Conservation (phyloP, 805 yeast genomes). For the Pichia californica region DNA sequence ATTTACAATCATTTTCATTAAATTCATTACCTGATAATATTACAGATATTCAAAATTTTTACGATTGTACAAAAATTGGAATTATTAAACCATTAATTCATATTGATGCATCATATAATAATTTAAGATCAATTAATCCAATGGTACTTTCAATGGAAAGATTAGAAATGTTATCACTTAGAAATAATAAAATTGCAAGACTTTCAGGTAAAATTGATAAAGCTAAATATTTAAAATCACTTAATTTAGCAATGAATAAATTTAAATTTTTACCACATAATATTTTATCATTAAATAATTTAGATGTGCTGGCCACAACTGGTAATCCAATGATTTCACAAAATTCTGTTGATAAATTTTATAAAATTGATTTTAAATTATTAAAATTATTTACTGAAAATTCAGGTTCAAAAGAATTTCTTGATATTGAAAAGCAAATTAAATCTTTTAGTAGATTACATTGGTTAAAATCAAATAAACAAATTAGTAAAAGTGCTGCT, state of each 20-base stretch:
- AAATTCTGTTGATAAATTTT: conserved; percentile 14
- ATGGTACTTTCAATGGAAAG: conserved; percentile 44
- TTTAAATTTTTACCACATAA: conserved; percentile 47
- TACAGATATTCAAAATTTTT: conserved; percentile 50
- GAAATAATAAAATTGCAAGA: conserved; percentile 42
- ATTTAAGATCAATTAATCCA: conserved; percentile 41
- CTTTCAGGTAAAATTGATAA: conserved; percentile 43
- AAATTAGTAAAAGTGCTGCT: conserved; percentile 18
- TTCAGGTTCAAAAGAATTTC: neutral
- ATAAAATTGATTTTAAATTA: conserved; percentile 19
- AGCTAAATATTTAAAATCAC: conserved; percentile 37
- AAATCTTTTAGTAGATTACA: conserved; percentile 24
- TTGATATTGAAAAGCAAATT: conserved; percentile 13
- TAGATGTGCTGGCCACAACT: conserved; percentile 39
- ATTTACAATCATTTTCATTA: conserved; percentile 42
- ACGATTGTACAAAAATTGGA: conserved; percentile 29
- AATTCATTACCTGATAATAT: conserved; percentile 51
- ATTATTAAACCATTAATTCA: conserved; percentile 35
- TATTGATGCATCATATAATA: conserved; percentile 46
- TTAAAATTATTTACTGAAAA: conserved; percentile 16
- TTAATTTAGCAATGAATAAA: conserved; percentile 47
- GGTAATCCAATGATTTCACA: conserved; percentile 38
- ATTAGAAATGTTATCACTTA: conserved; percentile 44
- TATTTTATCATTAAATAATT: conserved; percentile 38
- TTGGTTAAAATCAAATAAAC: conserved; percentile 24